Evolutionary conservation across 441 rosid genomes (phyloP), one percentile per base, ranked within the genome.

Genomic region (Daphne laureola): DNA sequence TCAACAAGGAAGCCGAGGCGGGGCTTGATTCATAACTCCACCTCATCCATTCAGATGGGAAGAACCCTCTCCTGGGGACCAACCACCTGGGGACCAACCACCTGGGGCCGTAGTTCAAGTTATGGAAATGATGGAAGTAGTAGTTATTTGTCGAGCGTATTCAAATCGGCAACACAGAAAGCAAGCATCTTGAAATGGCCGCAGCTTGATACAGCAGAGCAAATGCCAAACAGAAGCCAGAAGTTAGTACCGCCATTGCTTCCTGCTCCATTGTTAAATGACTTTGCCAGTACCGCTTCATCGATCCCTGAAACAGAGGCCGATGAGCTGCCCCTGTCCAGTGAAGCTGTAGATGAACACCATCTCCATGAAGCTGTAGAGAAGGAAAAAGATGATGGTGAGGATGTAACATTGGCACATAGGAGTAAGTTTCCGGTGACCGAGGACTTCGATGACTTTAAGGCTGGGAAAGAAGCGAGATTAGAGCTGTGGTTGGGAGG

Each of bases 401-500:
- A 16, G 18, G 71, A 63, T 49, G 49, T 25, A 21, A 54, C 49
- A 43, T 21, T n/a, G 13, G 38, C 55, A 12, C 50, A 51, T n/a
- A 47, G 17, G 43, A 51, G 51, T 27, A 15, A 58, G 40, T 46
- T 58, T 17, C 48, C 70, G 5, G 57, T 62, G 51, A 51, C 66
- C 0, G 85, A 70, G 62, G 73, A 72, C 58, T 87, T 49, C 17
- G 83, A 83, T 17, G 72, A 78, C 60, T 93, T 89, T 57, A 93
- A 76, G 78, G 89, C 87, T 15, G 78, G 77, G 62, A 84, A 84
- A 73, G 90, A 78, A 73, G 89, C 90, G 48, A 80, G 85, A 67
- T 74, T 93, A 43, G 78, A 86, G 67, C 87, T 85, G 64, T 93
- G 98, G 98, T 73, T 93, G 67, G 82, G 75, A 65, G 84, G 64